These are phyloP conservation scores for Plasmodium malariae DNA, from an alignment of 169 alveolate species.

Conservation along the genomic window DNA sequence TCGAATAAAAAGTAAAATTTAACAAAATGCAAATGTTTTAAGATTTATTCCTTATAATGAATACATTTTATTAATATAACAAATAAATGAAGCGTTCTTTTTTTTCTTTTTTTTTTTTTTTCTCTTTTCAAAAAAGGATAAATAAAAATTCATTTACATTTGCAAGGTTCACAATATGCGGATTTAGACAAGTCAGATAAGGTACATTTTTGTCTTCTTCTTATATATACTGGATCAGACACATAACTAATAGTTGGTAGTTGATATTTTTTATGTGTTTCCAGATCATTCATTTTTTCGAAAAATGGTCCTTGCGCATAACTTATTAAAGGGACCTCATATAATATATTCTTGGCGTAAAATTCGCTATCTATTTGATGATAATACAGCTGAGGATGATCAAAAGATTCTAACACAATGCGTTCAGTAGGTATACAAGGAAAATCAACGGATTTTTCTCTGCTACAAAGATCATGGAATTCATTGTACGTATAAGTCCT, in stretches of 20 bases:
- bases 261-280: slow-evolving; percentile 19
- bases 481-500: slow-evolving; percentile 71
- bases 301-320: slow-evolving; percentile 73
- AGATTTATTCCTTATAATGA: too few relatives aligned
- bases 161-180: slow-evolving; percentile 13
- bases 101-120: slow-evolving; percentile 15
- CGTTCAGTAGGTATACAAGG: slow-evolving; percentile 72
- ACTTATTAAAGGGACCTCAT: slow-evolving; percentile 71
- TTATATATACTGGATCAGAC: slow-evolving; percentile 65
- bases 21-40: too few relatives aligned
- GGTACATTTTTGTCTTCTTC: slow-evolving; percentile 54
- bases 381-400: slow-evolving; percentile 38
- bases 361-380: slow-evolving; percentile 76
- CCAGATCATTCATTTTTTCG: slow-evolving; percentile 25
- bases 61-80: neutral
- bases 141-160: slow-evolving; percentile 22
- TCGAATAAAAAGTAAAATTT: too few relatives aligned
- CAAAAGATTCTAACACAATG: slow-evolving; percentile 26
- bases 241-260: slow-evolving; percentile 72
- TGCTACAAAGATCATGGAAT: slow-evolving; percentile 15
- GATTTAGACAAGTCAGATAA: slow-evolving; percentile 8
- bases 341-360: slow-evolving; percentile 56
- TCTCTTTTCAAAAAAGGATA: neutral
- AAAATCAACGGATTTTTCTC: neutral
- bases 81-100: neutral